Evolutionary conservation across 139 green algal genomes (phyloP).

Genomic region (Cymbomonas tetramitiformis): DNA sequence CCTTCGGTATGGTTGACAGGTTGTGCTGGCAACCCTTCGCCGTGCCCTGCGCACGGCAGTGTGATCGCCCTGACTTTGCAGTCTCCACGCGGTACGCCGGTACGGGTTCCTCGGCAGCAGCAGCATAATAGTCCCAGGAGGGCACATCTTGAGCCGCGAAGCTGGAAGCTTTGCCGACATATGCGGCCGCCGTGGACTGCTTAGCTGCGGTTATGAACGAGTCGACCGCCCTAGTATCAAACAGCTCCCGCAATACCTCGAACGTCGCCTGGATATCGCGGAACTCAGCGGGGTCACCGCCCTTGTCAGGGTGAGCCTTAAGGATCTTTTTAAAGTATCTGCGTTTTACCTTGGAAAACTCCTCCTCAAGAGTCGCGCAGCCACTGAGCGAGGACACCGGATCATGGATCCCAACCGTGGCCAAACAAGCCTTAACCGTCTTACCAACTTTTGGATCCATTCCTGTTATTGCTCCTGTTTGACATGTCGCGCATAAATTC

Average conservation of each 20-base stretch:
- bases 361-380: too few relatives aligned
- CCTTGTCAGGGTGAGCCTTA: slow-evolving; percentile 15
- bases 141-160: background rate
- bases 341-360: too few relatives aligned
- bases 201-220: background rate
- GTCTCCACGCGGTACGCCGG: slow-evolving; percentile 25
- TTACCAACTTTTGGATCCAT: too few relatives aligned
- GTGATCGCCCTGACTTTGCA: slow-evolving; percentile 14
- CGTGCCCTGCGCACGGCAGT: slow-evolving; percentile 4
- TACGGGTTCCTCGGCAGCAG: background rate
- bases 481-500: too few relatives aligned
- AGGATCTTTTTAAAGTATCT: slow-evolving; percentile 6
- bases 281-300: slow-evolving; percentile 8
- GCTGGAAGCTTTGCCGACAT: background rate
- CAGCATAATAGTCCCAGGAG: slow-evolving; percentile 23
- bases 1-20: slow-evolving; percentile 11
- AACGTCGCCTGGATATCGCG: slow-evolving; percentile 7
- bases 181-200: background rate
- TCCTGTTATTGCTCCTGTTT: too few relatives aligned
- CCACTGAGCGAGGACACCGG: too few relatives aligned
- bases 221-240: background rate
- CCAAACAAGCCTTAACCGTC: too few relatives aligned
- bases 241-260: slow-evolving; percentile 4
- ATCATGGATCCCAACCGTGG: too few relatives aligned
- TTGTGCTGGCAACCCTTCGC: slow-evolving; percentile 5